Percentiles rank a stretch among this genome's conserved stretches.
Evolutionary conservation across 2,329 filamentous ascomycete genomes (phyloP).

Genomic region (Penicillium sp.): DNA sequence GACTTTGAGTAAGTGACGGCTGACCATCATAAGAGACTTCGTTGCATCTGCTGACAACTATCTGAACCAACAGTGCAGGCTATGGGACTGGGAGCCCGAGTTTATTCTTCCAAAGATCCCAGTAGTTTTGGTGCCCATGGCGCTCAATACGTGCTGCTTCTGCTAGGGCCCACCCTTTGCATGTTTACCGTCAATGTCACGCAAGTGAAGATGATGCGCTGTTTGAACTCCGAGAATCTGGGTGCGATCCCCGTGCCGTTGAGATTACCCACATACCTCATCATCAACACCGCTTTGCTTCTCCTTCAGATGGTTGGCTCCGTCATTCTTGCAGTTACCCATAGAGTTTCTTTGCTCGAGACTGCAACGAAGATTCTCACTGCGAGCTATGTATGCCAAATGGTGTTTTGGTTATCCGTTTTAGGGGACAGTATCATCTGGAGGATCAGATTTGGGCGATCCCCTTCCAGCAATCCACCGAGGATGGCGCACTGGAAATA

Average conservation of each 20-base stretch:
- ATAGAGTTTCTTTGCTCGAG: neutral
- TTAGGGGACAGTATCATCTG: conserved; percentile 8
- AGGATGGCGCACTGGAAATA: conserved; percentile 3
- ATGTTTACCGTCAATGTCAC: conserved; percentile 15
- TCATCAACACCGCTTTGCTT: conserved; percentile 2
- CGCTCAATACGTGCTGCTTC: conserved; percentile 8
- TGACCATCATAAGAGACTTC: neutral
- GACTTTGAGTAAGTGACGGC: neutral
- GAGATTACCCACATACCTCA: conserved; percentile 1
- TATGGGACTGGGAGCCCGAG: conserved; percentile 5
- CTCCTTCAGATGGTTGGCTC: conserved; percentile 2
- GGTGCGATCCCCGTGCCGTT: conserved; percentile 1
- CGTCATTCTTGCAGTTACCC: conserved; percentile 2
- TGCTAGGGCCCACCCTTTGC: conserved; percentile 13
- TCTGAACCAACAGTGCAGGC: neutral
- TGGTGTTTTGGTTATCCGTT: conserved; percentile 5
- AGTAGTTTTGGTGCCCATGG: conserved; percentile 4
- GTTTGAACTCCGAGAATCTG: neutral
- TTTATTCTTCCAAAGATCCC: conserved; percentile 4
- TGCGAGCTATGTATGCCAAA: conserved; percentile 7
- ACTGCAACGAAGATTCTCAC: conserved; percentile 3
- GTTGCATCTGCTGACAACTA: neutral
- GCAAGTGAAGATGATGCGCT: conserved; percentile 1
- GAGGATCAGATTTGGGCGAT: conserved; percentile 2
- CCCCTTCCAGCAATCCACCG: neutral